Evolutionary conservation across 139 green algal genomes (phyloP), one percentile per base, ranked within the genome.

Genomic region (Monoraphidium neglectum): DNA sequence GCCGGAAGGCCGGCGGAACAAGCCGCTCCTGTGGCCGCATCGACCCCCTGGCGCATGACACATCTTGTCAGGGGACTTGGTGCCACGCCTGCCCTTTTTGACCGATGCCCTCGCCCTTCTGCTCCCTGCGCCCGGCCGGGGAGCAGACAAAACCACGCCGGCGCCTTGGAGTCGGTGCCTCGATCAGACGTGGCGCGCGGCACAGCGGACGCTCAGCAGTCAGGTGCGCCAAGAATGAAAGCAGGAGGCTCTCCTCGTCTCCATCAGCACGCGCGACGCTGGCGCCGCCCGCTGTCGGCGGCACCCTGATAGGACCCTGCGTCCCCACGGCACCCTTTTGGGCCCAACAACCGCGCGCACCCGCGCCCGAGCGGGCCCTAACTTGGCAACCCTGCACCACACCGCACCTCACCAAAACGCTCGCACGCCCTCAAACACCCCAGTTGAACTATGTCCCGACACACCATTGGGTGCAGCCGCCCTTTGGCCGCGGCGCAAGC

Each of bases 391-490:
- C n/a, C n/a, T n/a, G n/a, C n/a, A n/a, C n/a, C n/a, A n/a, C n/a
- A n/a, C n/a, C n/a, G n/a, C n/a, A n/a, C n/a, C n/a, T n/a, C n/a
- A n/a, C n/a, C n/a, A n/a, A n/a, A n/a, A n/a, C n/a, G n/a, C n/a
- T n/a, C n/a, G n/a, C n/a, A n/a, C n/a, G n/a, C n/a, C n/a, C n/a
- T n/a, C n/a, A n/a, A n/a, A n/a, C n/a, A n/a, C n/a, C n/a, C n/a
- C 43, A 51, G 43, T 15, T 80, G n/a, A 80, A 80, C 66, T 80
- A 75, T 51, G 66, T 80, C 8, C 65, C 66, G 8, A 80, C 75
- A 2, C 75, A 80, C 66, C 75, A 80, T 54, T 80, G 75, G 75
- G 26, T 80, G 5, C 75, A 65, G 1, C n/a, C 43, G 4, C 18
- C 43, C 16, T 30, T 61, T 4, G 75, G 65, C 28, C 56, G 54